A percentile compares a stretch with the other conserved stretches of the same genome.
Conservation (phyloP, 768 basidiomycete genomes). For the Amanita pseudoporphyria region DNA sequence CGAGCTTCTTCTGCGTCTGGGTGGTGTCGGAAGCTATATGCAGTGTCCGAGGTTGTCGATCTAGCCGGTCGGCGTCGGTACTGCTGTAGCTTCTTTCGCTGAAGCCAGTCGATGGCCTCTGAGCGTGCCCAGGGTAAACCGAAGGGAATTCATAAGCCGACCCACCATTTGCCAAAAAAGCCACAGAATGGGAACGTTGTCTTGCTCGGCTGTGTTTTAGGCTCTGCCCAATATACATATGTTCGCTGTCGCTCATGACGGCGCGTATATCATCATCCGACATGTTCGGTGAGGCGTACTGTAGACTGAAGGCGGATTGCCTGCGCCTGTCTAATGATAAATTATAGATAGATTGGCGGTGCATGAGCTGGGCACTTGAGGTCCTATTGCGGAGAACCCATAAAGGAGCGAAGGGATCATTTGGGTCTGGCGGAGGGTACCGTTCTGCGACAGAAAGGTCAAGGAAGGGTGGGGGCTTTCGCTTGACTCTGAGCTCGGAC, state of each 20-base stretch:
- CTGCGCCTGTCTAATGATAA: slow-evolving; percentile 9
- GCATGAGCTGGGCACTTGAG: slow-evolving; percentile 29
- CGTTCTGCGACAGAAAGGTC: slow-evolving; percentile 31
- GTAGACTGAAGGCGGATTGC: slow-evolving; percentile 5
- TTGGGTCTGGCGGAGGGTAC: slow-evolving; percentile 61
- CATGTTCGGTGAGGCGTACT: background rate
- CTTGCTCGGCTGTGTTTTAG: background rate
- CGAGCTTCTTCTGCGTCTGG: slow-evolving; percentile 9
- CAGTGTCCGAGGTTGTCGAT: background rate
- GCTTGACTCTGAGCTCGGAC: slow-evolving; percentile 23
- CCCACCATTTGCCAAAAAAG: background rate
- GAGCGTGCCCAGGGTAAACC: background rate
- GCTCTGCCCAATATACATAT: background rate
- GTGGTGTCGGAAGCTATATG: slow-evolving; percentile 4
- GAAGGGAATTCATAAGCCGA: slow-evolving; percentile 5
- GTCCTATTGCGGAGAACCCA: slow-evolving; percentile 52
- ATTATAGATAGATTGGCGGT: slow-evolving; percentile 10
- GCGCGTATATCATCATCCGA: slow-evolving; percentile 2
- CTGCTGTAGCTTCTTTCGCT: background rate
- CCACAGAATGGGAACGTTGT: slow-evolving; percentile 6
- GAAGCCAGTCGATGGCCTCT: background rate
- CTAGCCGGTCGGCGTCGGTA: background rate
- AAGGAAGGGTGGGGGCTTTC: slow-evolving; percentile 50
- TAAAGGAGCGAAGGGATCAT: slow-evolving; percentile 63
- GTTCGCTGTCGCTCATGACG: slow-evolving; percentile 6